Evolutionary conservation across 2,329 filamentous ascomycete genomes (phyloP).

Genomic region (Colletotrichum lini): DNA sequence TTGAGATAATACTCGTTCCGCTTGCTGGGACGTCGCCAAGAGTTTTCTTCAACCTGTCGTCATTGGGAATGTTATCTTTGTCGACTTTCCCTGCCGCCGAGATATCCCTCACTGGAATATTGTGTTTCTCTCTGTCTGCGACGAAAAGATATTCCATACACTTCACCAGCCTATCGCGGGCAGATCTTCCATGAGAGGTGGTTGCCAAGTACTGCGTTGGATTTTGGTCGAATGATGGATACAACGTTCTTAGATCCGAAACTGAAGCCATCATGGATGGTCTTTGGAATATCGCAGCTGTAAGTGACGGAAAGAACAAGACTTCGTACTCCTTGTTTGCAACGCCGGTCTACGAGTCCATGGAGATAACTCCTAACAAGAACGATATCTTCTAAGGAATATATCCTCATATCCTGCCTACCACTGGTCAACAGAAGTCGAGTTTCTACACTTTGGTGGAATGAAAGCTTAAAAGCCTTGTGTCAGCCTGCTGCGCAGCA

Average conservation of each 20-base stretch:
- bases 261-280: neutral
- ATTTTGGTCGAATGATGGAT: neutral
- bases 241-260: neutral
- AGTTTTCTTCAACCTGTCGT: neutral
- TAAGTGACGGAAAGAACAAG: neutral
- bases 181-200: neutral
- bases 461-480: too few species aligned
- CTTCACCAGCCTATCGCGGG: neutral
- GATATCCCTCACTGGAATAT: conserved; percentile 5
- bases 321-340: neutral
- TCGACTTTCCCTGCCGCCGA: neutral
- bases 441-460: too few species aligned
- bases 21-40: neutral
- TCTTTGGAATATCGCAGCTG: neutral
- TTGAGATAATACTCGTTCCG: neutral
- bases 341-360: neutral
- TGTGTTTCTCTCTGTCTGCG: neutral
- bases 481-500: too few species aligned
- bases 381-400: too few species aligned
- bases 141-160: neutral
- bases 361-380: too few species aligned
- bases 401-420: too few species aligned
- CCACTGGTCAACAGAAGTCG: too few species aligned
- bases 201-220: neutral
- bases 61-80: neutral